Evolutionary conservation across 345 rosid genomes (phyloP), one percentile per base, ranked within the genome.

Genomic region (Dipteronia sinensis): DNA sequence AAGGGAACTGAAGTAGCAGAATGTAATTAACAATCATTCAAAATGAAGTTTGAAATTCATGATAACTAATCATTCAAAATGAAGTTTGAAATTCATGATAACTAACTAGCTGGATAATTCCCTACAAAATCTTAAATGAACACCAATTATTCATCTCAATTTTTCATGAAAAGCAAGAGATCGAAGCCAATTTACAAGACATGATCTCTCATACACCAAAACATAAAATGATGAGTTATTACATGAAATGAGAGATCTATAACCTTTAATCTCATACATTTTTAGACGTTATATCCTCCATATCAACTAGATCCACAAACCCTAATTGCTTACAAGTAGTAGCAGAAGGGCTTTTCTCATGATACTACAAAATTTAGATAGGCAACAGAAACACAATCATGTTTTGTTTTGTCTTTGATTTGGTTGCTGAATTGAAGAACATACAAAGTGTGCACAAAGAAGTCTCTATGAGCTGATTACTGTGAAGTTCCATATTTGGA

Each of bases 211-310:
- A 7, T 42, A 53, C 23, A 15, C 10, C 22, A 5, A 63, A 22
- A 64, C 67, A 61, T 31, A 65, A 53, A 42, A 72, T 53, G 46
- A 72, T 46, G 75, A 61, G 40, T 51, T 81, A 67, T 67, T 63
- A 72, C 74, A 76, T 59, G 69, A 42, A 70, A 15, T 69, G 13
- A 25, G 19, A 62, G 31, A 70, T 64, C 23, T 44, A 69, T 13
- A 67, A 59, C 74, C 19, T 38, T 42, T 17, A 46, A 55, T 13
- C 25, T 7, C 23, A n/a, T 17, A 38, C 47, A 9, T 29, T 10
- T 16, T 22, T 29, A 31, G 31, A n/a, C 40, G 27, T 20, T 59
- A 44, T 8, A 69, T 2, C 31, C 58, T 44, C 34, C 15, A 46
- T 17, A 71, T 6, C 75, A 72, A 62, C 42, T 29, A 58, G 27